Evolutionary conservation across 345 rosid species (phyloP), one percentile per base, ranked within the genome.

Genomic region (Trapa incisa): DNA sequence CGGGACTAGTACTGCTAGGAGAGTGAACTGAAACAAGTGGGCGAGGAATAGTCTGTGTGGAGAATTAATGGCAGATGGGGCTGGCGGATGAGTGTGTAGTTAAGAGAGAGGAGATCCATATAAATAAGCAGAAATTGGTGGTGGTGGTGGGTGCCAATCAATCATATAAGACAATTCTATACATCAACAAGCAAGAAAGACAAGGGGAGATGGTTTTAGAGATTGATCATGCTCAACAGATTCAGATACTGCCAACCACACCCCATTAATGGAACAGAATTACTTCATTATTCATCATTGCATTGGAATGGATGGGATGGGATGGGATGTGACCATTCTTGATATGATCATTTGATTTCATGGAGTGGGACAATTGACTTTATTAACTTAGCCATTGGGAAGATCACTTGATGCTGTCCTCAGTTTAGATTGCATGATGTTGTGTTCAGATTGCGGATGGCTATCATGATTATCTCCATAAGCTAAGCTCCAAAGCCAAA

Each of bases 31-130:
- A 22, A 41, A 45, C 48, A 45, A 22, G 29, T 22, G 29, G 29
- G 29, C 29, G 29, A 22, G 29, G 29, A 22, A 11, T 13, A 45
- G 48, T 45, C 12, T 45, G 48, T 11, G 13, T 22, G 29, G 80
- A 68, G 75, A 78, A 77, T 79, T 77, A 39, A 61, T 81, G 78
- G 78, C 80, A 65, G 61, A 76, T 61, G 74, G 64, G 71, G 71
- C 2, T 6, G 8, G 48, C 37, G 50, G 48, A 47, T 69, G 38
- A 60, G 38, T 14, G 74, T 6, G 29, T 22, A 22, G 29, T 22
- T 8, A 41, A 41, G 68, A 1, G 65, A 69, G 73, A 75, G 62
- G 74, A 57, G 52, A 50, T 15, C 56, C 72, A 66, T 69, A 66
- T 77, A 67, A 74, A 75, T 47, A 66, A 68, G 17, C 37, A 72